Percentiles rank a stretch among this genome's conserved stretches.
These are phyloP conservation scores for Oemleria cerasiformis DNA, from an alignment of 306 rosid species.

Conservation along the genomic window DNA sequence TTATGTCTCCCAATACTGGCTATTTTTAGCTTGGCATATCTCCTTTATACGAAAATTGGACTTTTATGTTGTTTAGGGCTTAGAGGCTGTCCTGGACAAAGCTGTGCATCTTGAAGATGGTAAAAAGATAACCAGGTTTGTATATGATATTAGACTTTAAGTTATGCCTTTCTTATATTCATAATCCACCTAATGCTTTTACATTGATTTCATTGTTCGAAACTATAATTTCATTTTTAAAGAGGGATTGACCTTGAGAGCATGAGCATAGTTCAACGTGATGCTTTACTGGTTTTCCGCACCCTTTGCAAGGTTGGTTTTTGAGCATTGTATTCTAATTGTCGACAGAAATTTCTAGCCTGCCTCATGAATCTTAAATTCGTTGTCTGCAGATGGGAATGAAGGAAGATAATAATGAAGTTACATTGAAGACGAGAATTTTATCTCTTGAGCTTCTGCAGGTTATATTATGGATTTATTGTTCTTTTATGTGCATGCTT, in stretches of 20 bases:
- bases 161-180: constrained; percentile 18
- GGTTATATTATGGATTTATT: constrained; percentile 44
- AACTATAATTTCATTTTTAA: constrained; percentile 33
- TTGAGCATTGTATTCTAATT: constrained; percentile 22
- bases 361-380: constrained; percentile 21
- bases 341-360: constrained; percentile 26
- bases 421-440: constrained; percentile 86
- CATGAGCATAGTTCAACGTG: constrained; percentile 81
- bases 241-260: constrained; percentile 99
- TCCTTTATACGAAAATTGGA: constrained; percentile 3
- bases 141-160: constrained; percentile 21
- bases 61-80: constrained; percentile 54
- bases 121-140: constrained; percentile 89
- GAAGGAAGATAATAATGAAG: constrained; percentile 97
- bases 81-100: constrained; percentile 96
- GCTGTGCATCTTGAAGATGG: constrained; percentile 98
- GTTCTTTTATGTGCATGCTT: constrained; percentile 22
- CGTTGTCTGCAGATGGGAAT: constrained; percentile 81
- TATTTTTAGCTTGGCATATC: neutral
- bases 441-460: constrained; percentile 99
- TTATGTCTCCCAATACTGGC: neutral
- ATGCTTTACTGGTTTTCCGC: constrained; percentile 91
- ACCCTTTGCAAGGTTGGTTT: constrained; percentile 95
- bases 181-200: constrained; percentile 7
- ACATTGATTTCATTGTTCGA: constrained; percentile 23